Evolutionary conservation across 148 eudicot genomes (phyloP), one percentile per base, ranked within the genome.

Genomic region (Rhododendron mucronatum): DNA sequence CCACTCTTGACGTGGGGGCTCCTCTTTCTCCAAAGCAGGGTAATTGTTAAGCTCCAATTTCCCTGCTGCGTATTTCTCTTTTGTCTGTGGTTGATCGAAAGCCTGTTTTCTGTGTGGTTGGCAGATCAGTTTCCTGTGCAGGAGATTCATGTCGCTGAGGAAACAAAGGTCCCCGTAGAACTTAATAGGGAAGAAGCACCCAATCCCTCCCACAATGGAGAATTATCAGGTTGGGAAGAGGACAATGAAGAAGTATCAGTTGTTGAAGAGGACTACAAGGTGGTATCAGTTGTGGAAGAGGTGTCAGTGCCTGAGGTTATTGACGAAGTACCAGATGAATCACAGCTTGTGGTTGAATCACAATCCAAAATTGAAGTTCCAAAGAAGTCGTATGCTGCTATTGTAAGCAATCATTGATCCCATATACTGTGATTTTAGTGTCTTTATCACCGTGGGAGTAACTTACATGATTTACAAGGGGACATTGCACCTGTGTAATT

Each of bases 351-450:
- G 83, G 89, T 88, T 83, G 94, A 91, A 87, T 59, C 92, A 47
- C 88, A 87, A 78, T 67, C 55, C 82, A 93, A 90, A 90, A 90
- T 84, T 83, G 94, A 89, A 86, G 83, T 86, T 47, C 94, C 95
- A 57, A 94, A 95, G 91, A 96, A 92, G 88, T 91, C 99, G 16
- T 96, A 94, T 91, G 99, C 99, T 86, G 93, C 96, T 41, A 94
- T 96, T 85, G 98, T 96, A 92, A 93, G 99, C 89, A 41, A 23
- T 26, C 44, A 30, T 67, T 21, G 63, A 47, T 35, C 53, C 18
- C 13, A 28, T 71, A 48, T 6, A 65, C 37, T 74, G 5, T 77
- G 41, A 12, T 84, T 45, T 23, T 11, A 41, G n/a, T 51, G 16
- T 63, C 21, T 84, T 15, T 1, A 13, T 14, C 14, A 37, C 80